These are phyloP conservation scores for Eimeria acervulina DNA, from an alignment of 169 alveolate species.

Conservation along the genomic window DNA sequence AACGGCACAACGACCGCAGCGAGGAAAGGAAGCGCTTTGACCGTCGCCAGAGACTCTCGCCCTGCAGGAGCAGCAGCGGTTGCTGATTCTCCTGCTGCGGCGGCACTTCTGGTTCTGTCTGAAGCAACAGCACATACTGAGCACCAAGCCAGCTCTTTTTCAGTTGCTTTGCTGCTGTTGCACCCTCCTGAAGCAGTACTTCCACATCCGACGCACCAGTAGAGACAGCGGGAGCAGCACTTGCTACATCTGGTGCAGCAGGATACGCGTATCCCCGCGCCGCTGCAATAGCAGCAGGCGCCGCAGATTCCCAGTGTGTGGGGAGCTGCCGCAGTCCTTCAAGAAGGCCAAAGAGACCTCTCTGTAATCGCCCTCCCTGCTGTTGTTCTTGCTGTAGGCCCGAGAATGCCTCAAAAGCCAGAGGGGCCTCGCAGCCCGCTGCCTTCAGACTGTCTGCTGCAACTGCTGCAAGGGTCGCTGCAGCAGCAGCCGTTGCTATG, in stretches of 20 bases:
- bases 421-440: slow-evolving; percentile 23
- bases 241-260: neutral
- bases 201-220: neutral
- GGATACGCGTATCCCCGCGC: neutral
- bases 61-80: neutral
- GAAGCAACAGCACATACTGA: slow-evolving; percentile 19
- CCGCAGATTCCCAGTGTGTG: neutral
- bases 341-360: neutral
- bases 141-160: slow-evolving; percentile 16
- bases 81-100: neutral
- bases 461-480: neutral
- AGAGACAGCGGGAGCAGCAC: slow-evolving; percentile 13
- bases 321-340: slow-evolving; percentile 38
- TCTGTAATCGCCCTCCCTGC: neutral
- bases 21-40: neutral
- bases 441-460: slow-evolving; percentile 23
- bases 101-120: slow-evolving; percentile 3
- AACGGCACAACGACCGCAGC: neutral
- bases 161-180: slow-evolving; percentile 16
- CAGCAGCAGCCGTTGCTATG: neutral
- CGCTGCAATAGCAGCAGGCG: slow-evolving; percentile 49
- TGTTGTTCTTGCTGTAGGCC: neutral
- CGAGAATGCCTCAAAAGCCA: slow-evolving; percentile 23
- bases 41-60: neutral
- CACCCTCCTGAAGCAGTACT: slow-evolving; percentile 34